A percentile compares a stretch with the other conserved stretches of the same genome.
Evolutionary conservation across 257 asterid species (phyloP).

Genomic region (Mitragyna speciosa): DNA sequence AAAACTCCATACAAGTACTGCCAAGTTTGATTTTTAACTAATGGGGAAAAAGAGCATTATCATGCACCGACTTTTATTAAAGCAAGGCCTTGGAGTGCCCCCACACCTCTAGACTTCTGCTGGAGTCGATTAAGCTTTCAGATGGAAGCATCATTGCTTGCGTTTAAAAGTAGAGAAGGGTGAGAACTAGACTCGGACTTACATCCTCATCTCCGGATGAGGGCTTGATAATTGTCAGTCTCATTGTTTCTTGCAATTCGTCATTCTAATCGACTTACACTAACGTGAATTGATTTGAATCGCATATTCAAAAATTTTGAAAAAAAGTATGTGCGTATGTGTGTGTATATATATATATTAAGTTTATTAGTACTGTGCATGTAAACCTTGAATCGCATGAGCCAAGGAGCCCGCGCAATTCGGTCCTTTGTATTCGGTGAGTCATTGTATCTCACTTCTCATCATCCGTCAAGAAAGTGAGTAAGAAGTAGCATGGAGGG

Average conservation of each 20-base stretch:
- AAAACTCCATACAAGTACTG: neutral
- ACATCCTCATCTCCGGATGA: neutral
- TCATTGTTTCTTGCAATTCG: too few species aligned
- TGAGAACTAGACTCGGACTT: neutral
- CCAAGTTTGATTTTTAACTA: neutral
- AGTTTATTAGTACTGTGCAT: too few species aligned
- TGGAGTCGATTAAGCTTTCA: constrained; percentile 20
- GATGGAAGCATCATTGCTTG: constrained; percentile 35
- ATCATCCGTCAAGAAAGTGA: neutral
- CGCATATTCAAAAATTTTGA: too few species aligned
- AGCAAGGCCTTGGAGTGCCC: neutral
- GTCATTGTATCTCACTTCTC: neutral
- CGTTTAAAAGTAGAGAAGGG: constrained; percentile 29
- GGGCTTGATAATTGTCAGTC: too few species aligned
- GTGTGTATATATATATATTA: too few species aligned
- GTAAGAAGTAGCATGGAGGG: neutral
- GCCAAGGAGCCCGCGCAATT: too few species aligned
- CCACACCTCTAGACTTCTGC: constrained; percentile 18
- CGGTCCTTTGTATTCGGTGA: too few species aligned
- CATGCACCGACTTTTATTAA: constrained; percentile 34
- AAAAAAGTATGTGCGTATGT: too few species aligned
- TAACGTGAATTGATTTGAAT: too few species aligned
- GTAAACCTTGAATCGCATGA: too few species aligned
- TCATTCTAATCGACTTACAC: too few species aligned
- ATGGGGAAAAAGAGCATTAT: constrained; percentile 8